Evolutionary conservation across 441 rosid genomes (phyloP), one percentile per base, ranked within the genome.

Genomic region (Geranium incanum): DNA sequence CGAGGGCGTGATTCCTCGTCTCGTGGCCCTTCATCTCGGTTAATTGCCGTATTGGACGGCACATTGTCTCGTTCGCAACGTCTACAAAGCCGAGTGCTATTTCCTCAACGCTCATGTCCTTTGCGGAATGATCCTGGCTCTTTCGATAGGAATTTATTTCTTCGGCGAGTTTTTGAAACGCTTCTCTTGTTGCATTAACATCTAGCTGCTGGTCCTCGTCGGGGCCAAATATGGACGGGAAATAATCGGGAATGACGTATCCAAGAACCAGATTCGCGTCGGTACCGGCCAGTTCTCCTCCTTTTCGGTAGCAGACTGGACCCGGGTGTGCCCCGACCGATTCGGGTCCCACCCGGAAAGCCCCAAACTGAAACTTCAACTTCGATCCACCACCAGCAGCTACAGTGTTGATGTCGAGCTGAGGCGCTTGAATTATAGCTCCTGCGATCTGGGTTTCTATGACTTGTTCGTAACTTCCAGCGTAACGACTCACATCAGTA

Each of bases 341-440:
- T 74, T 91, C 95, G 6, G 97, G 98, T 68, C 97, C 98, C 6
- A 91, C 98, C 43, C 85, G 82, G 72, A 94, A 91, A 77, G 98
- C 87, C 72, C 98, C 98, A 75, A 91, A 88, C 73, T 83, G 95
- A 76, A 94, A 91, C 89, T 88, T 89, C 66, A 94, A 76, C 77
- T 87, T 94, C 6, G 97, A 94, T 18, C 98, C 98, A 81, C 98
- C 98, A 55, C 97, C 98, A 71, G 98, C 98, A 75, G 98, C 98
- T 75, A 94, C 98, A 0, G 98, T 94, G 79, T 84, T 91, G 70
- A 94, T 88, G 82, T 91, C 98, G 74, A 94, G 95, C 81, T 94
- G 98, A 81, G 98, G 97, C 5, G 96, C 98, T 79, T 91, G 98
- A 77, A 94, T 90, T 73, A 91, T 86, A 28, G 97, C 80, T 76